phyloP scores from a whole-genome alignment of 2,329 filamentous ascomycete genomes.

The Ophiostoma australiae region DNA sequence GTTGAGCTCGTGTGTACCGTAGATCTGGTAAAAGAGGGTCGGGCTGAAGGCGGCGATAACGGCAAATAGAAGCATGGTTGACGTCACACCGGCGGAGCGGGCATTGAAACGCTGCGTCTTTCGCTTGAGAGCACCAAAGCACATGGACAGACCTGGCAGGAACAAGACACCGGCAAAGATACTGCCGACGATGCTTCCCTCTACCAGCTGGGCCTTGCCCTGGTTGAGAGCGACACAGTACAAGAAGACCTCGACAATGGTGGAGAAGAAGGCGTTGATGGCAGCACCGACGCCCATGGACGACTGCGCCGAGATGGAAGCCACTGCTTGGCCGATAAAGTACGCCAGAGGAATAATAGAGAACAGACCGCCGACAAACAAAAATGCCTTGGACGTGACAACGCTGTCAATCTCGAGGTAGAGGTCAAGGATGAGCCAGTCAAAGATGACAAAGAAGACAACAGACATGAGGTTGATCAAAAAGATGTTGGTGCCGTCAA shows the following conservation, averaged over 20 bases:
- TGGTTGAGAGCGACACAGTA: slow-evolving; percentile 92
- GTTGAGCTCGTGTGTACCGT: slow-evolving; percentile 92
- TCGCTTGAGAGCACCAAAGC: slow-evolving; percentile 93
- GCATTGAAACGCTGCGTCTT: slow-evolving; percentile 99
- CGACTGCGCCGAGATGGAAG: slow-evolving; percentile 95
- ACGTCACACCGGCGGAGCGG: slow-evolving; percentile 90
- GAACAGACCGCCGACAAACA: slow-evolving; percentile 77
- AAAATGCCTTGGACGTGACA: slow-evolving; percentile 75
- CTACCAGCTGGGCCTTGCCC: slow-evolving; percentile 87
- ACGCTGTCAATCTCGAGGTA: slow-evolving; percentile 64
- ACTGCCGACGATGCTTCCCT: slow-evolving; percentile 94
- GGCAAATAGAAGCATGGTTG: slow-evolving; percentile 95
- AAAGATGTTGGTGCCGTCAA: slow-evolving; percentile 98
- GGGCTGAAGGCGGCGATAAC: slow-evolving; percentile 93
- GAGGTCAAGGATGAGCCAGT: slow-evolving; percentile 75
- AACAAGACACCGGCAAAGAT: slow-evolving; percentile 97
- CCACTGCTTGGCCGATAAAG: slow-evolving; percentile 97
- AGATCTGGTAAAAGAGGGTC: slow-evolving; percentile 97
- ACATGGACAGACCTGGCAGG: slow-evolving; percentile 93
- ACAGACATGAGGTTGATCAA: slow-evolving; percentile 93
- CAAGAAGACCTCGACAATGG: slow-evolving; percentile 92
- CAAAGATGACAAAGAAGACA: slow-evolving; percentile 90
- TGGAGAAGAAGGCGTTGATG: slow-evolving; percentile 97
- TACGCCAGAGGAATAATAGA: slow-evolving; percentile 97
- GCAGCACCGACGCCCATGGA: slow-evolving; percentile 97